Evolutionary conservation across 2,329 filamentous ascomycete genomes (phyloP), one percentile per base, ranked within the genome.

Genomic region (Bisporella sp.): DNA sequence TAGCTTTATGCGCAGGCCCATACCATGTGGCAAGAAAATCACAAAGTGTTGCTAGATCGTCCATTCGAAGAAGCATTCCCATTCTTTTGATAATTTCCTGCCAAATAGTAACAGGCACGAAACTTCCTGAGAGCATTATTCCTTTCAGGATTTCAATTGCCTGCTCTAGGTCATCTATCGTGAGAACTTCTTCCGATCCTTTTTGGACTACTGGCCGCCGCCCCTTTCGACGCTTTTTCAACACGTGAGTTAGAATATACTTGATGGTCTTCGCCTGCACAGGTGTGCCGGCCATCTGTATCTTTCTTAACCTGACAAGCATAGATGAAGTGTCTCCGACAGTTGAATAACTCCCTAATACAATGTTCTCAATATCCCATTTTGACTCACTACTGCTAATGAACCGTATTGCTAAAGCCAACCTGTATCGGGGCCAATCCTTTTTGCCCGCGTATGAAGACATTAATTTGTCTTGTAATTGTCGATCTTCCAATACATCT

Each of bases 1-100:
- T 43, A 11, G 12, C 9, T 35, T 47, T n/a, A 32, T 50, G 29
- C 21, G 47, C n/a, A 39, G 52, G 50, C 30, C 55, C 50, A 37
- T 77, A 76, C 49, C 67, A 66, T 7, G 60, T 60, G 5, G 71
- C 68, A 4, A 85, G 69, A 45, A 57, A 62, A 5, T 77, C 72
- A 77, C 41, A 76, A 57, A 82, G 67, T 28, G 71, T 70, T 51
- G 71, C 69, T 5, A 84, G 66, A 32, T 78, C 74, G 11, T 72
- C 60, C 59, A 79, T 73, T 12, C 72, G 69, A 6, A 73, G 68
- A 6, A 68, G 62, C 76, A 81, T 83, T 4, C 81, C 82, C 43
- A 79, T 72, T 31, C 81, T 73, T 43, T 77, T 77, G 41, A 85
- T 60, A 7, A 82, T 68, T 59, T 84, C 79, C 44, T 68, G 64